Evolutionary conservation across 345 rosid species (phyloP), one percentile per base, ranked within the genome.

Genomic region (Salix dunnii): DNA sequence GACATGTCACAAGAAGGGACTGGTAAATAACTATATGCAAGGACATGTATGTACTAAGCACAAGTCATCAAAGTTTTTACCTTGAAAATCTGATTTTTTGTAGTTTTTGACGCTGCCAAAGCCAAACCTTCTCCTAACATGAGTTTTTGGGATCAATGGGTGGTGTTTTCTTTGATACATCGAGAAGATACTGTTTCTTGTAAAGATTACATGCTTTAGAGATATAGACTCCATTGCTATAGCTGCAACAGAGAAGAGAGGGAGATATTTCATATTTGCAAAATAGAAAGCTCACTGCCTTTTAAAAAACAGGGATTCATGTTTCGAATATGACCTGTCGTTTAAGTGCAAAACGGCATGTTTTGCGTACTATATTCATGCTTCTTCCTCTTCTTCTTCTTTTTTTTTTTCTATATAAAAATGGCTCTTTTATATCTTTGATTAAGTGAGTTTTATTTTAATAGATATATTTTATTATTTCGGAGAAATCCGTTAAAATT

Each of bases 71-170:
- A 27, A 70, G 2, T 21, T 2, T 9, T 25, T 68, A 74, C 82
- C 82, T 79, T 68, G 77, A 31, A 58, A 70, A 49, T 79, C 65
- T 21, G 65, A 49, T 3, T 51, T 78, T 17, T 61, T 62, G 65
- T 69, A 48, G 67, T 30, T 68, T 33, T 63, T 74, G 75, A 79
- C 36, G n/a, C 27, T 17, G 51, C 60, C 8, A 65, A 58, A 27
- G 8, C 25, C 49, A 36, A 49, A 25, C n/a, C 42, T 68, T 48
- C 38, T 31, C 2, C 46, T 65, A 4, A 12, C 18, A 40, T 11
- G 42, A 60, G 28, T 23, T 33, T 9, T 46, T 14, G 70, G 14
- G 17, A n/a, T 20, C 8, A 16, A 5, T 17, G 68, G 42, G 2
- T 30, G 51, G 11, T 73, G 73, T 14, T 11, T 64, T 30, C 46